These are phyloP conservation scores for Penicillium sp. DNA, from an alignment of 2,329 filamentous ascomycete species.

Conservation along the genomic window DNA sequence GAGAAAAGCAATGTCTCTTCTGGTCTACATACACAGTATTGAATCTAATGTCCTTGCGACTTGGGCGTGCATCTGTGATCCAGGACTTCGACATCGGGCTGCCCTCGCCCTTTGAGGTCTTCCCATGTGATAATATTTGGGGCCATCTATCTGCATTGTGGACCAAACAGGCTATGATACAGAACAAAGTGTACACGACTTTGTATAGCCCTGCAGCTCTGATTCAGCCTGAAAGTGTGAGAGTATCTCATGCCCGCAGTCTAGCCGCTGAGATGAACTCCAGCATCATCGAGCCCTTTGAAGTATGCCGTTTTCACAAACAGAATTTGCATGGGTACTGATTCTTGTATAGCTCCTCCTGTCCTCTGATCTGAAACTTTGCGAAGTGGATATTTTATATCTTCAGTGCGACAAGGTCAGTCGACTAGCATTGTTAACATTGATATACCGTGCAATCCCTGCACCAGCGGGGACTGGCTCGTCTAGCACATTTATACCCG, in stretches of 20 bases:
- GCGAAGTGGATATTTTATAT: conserved; percentile 29
- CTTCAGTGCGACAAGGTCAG: conserved; percentile 37
- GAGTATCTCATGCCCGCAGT: conserved; percentile 28
- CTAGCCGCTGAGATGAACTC: conserved; percentile 31
- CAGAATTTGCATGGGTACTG: background rate
- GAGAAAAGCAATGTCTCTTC: conserved; percentile 47
- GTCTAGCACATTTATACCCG: conserved; percentile 33
- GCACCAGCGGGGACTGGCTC: conserved; percentile 23
- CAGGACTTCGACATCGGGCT: conserved; percentile 62
- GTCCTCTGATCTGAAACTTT: conserved; percentile 13
- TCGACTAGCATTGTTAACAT: conserved; percentile 37
- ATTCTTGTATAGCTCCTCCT: conserved; percentile 9
- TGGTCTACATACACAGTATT: conserved; percentile 62
- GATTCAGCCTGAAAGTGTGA: conserved; percentile 26
- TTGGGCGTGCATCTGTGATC: conserved; percentile 59
- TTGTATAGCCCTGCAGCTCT: conserved; percentile 48
- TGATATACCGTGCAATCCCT: conserved; percentile 44
- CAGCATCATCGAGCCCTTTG: conserved; percentile 30
- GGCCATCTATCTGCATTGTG: conserved; percentile 53
- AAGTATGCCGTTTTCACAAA: conserved; percentile 16
- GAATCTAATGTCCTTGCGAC: conserved; percentile 57
- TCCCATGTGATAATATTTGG: conserved; percentile 34
- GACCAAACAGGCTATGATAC: conserved; percentile 57
- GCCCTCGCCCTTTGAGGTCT: conserved; percentile 24
- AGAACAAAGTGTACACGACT: conserved; percentile 60